phyloP scores from a whole-genome alignment of 495 filamentous ascomycete genomes.

The Baudoinia panamericana region DNA sequence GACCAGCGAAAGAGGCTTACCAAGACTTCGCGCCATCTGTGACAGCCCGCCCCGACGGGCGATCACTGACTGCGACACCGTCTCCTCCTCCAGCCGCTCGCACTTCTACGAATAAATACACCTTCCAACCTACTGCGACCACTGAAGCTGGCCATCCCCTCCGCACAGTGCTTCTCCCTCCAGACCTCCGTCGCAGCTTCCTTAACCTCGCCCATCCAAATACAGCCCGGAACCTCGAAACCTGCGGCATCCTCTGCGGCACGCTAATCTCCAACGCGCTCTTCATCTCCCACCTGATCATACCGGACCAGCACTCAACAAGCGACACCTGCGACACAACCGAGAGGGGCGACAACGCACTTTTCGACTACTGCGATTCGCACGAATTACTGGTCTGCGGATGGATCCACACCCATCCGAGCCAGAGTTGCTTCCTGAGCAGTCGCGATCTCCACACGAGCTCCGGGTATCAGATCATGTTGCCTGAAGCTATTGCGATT shows the following conservation, averaged over 20 bases:
- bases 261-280: conserved; percentile 83
- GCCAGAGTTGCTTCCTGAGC: conserved; percentile 96
- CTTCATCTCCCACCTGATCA: conserved; percentile 75
- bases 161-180: conserved; percentile 75
- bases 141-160: conserved; percentile 79
- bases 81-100: conserved; percentile 20
- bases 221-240: conserved; percentile 72
- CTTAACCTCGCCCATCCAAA: conserved; percentile 58
- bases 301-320: conserved; percentile 81
- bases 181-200: conserved; percentile 57
- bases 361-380: conserved; percentile 76
- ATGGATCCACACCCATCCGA: conserved; percentile 97
- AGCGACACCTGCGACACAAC: conserved; percentile 87
- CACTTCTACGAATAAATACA: conserved; percentile 28
- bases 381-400: conserved; percentile 82
- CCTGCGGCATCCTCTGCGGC: conserved; percentile 86
- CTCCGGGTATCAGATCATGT: conserved; percentile 81
- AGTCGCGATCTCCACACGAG: conserved; percentile 88
- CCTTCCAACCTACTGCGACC: conserved; percentile 75
- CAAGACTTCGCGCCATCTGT: conserved; percentile 36
- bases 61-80: conserved; percentile 28
- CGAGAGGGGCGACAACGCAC: conserved; percentile 51
- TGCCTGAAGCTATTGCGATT: conserved; percentile 90
- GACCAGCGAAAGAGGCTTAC: conserved; percentile 30
- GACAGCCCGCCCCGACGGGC: conserved; percentile 11